Evolutionary conservation across 352 stramenopile species (phyloP).

Genomic region (Globisporangium orthogonon): DNA sequence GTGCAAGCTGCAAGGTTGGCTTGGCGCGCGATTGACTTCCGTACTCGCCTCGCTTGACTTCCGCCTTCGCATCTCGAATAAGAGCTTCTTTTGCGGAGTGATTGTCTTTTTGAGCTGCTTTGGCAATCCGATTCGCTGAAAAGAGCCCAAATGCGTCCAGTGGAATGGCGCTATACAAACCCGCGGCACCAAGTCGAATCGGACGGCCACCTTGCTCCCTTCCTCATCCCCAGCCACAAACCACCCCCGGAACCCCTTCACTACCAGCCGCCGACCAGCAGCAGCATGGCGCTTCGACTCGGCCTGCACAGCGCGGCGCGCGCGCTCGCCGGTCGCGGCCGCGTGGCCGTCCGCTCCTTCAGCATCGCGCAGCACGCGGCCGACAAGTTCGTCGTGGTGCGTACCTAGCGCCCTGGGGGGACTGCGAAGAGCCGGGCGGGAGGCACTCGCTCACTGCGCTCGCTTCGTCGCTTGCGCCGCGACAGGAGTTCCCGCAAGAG

Average conservation of each 20-base stretch:
- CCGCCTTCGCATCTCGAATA: too few relatives aligned
- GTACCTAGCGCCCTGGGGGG: constrained; percentile 8
- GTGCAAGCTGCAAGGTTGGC: too few relatives aligned
- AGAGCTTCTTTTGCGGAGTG: neutral
- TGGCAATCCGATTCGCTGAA: constrained; percentile 7
- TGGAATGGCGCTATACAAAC: neutral
- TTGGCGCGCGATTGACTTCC: too few relatives aligned
- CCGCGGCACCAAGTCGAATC: neutral
- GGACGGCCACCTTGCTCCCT: too few relatives aligned
- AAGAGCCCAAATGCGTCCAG: neutral
- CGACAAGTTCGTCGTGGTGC: constrained; percentile 75
- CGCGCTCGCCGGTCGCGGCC: constrained; percentile 33
- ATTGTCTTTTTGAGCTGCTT: neutral
- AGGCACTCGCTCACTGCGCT: too few relatives aligned
- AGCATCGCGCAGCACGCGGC: constrained; percentile 49
- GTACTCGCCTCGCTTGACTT: too few relatives aligned
- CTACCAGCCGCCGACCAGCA: neutral
- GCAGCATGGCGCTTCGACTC: constrained; percentile 52
- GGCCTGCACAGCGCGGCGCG: constrained; percentile 26
- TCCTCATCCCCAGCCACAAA: neutral
- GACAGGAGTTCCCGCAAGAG: constrained; percentile 66
- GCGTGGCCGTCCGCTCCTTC: constrained; percentile 27
- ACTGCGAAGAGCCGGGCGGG: too few relatives aligned
- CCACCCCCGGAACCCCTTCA: constrained; percentile 22
- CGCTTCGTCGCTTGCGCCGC: too few relatives aligned